Evolutionary conservation across 495 filamentous ascomycete genomes (phyloP).

Genomic region (Penicillium samsonianum): DNA sequence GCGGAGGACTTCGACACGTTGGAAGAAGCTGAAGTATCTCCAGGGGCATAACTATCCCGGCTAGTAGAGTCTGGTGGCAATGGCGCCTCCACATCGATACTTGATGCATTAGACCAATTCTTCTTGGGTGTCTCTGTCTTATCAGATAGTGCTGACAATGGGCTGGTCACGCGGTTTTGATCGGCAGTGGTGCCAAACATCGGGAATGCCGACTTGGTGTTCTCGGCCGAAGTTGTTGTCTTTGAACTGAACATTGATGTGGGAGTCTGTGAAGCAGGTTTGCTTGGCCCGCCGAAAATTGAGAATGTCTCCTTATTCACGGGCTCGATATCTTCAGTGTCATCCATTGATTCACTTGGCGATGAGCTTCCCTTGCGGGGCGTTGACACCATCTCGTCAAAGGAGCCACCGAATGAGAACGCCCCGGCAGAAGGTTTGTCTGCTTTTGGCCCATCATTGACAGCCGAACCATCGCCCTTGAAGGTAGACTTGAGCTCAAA

Average conservation of each 20-base stretch:
- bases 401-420: constrained; percentile 38
- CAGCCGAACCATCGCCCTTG: constrained; percentile 68
- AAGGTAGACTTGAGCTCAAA: constrained; percentile 82
- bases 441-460: constrained; percentile 59
- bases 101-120: constrained; percentile 23
- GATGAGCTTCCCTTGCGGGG: constrained; percentile 24
- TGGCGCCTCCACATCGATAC: constrained; percentile 51
- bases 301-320: constrained; percentile 24
- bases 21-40: constrained; percentile 70
- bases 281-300: constrained; percentile 34
- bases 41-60: constrained; percentile 61
- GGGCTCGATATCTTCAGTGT: constrained; percentile 36
- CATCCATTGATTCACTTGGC: constrained; percentile 41
- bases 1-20: constrained; percentile 51
- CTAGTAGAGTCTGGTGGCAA: constrained; percentile 78
- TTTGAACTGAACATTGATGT: constrained; percentile 41
- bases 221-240: constrained; percentile 34
- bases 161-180: constrained; percentile 31
- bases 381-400: constrained; percentile 31
- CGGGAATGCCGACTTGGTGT: constrained; percentile 39
- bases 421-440: constrained; percentile 39
- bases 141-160: constrained; percentile 41
- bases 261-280: constrained; percentile 23
- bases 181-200: constrained; percentile 35
- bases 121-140: constrained; percentile 36